These are phyloP conservation scores for Scutellaria galericulata DNA, from an alignment of 257 asterid genomes.

Conservation along the genomic window DNA sequence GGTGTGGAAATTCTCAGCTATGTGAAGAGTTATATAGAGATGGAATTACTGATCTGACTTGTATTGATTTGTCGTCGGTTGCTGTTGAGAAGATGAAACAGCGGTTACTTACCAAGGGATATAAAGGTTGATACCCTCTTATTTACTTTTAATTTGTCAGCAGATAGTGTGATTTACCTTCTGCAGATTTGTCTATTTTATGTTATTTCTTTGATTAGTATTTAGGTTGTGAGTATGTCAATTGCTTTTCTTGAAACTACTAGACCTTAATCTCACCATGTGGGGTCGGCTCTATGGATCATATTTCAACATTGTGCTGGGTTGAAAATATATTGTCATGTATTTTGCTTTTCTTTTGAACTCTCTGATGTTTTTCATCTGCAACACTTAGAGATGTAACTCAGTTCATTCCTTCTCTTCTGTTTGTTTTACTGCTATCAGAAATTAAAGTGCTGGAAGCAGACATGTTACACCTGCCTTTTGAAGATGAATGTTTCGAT, in stretches of 20 bases:
- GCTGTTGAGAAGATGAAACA: slow-evolving; percentile 87
- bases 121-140: slow-evolving; percentile 48
- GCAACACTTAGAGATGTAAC: slow-evolving; percentile 21
- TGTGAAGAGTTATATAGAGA: slow-evolving; percentile 78
- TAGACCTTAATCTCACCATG: too few relatives aligned
- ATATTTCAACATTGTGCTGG: too few relatives aligned
- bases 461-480: slow-evolving; percentile 95
- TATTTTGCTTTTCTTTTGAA: not conserved
- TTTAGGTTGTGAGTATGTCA: not conserved
- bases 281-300: too few relatives aligned
- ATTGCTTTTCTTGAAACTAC: too few relatives aligned
- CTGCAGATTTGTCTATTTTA: slow-evolving; percentile 1
- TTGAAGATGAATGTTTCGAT: slow-evolving; percentile 76
- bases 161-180: not conserved
- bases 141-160: not conserved
- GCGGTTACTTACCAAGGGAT: slow-evolving; percentile 76
- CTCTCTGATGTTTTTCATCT: not conserved
- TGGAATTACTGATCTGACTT: slow-evolving; percentile 79
- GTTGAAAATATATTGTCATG: not conserved
- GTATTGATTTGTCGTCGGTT: slow-evolving; percentile 88
- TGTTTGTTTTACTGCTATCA: slow-evolving; percentile 42
- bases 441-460: slow-evolving; percentile 89
- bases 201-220: not conserved
- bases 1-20: slow-evolving; percentile 95
- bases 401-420: slow-evolving; percentile 9